phyloP scores from a whole-genome alignment of 2,329 filamentous ascomycete genomes.

The Xylaria polymorpha region DNA sequence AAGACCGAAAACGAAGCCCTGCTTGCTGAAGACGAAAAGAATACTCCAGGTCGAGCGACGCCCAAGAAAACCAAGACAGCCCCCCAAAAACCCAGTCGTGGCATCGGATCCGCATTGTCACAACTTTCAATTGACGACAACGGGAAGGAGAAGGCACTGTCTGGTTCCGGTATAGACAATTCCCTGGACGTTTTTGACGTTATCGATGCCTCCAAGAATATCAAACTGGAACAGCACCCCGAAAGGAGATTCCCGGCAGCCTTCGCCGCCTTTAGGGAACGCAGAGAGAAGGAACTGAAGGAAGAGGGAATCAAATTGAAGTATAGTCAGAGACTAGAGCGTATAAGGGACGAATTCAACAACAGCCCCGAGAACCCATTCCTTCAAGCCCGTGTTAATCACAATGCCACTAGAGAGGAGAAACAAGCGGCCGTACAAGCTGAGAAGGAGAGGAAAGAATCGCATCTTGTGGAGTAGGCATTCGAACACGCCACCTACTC shows the following conservation, averaged over 20 bases:
- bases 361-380: conserved; percentile 89
- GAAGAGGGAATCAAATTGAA: conserved; percentile 80
- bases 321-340: conserved; percentile 84
- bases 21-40: conserved; percentile 83
- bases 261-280: conserved; percentile 83
- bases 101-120: too few relatives aligned
- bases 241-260: conserved; percentile 71
- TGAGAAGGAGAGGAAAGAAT: conserved; percentile 80
- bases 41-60: conserved; percentile 64
- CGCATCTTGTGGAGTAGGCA: background rate
- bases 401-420: conserved; percentile 78
- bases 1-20: conserved; percentile 92
- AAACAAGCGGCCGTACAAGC: conserved; percentile 74
- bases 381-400: conserved; percentile 50
- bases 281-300: conserved; percentile 89
- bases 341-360: conserved; percentile 91
- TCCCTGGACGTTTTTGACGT: too few relatives aligned
- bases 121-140: conserved; percentile 16
- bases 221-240: conserved; percentile 88
- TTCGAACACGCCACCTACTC: too few relatives aligned
- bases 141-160: conserved; percentile 51
- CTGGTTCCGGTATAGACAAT: too few relatives aligned
- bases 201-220: conserved; percentile 46
- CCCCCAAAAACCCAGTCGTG: conserved; percentile 56
- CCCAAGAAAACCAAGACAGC: conserved; percentile 75